Conservation (phyloP, 2,329 filamentous ascomycete genomes). For the Thermomyces lanuginosus region DNA sequence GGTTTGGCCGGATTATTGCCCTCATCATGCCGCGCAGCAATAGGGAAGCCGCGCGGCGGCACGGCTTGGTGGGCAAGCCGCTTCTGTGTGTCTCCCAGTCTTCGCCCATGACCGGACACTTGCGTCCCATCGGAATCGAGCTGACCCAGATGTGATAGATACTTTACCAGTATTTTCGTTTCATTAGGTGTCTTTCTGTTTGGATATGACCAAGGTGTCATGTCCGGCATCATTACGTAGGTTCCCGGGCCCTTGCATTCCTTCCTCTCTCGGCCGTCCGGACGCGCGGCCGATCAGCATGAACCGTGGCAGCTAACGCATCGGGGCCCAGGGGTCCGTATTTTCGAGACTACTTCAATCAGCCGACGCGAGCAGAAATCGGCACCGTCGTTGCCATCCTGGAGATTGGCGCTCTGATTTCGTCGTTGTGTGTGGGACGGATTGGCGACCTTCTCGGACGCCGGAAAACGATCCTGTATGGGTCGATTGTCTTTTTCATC, state of each 20-base stretch:
- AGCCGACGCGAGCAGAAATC: slow-evolving; percentile 72
- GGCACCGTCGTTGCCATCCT: slow-evolving; percentile 97
- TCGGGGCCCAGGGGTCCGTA: slow-evolving; percentile 49
- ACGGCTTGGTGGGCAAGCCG: slow-evolving; percentile 90
- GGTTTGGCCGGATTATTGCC: slow-evolving; percentile 55
- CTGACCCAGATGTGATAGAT: slow-evolving; percentile 36
- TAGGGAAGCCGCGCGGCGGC: slow-evolving; percentile 50
- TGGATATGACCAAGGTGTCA: slow-evolving; percentile 49
- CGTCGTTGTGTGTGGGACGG: slow-evolving; percentile 70
- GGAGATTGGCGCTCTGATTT: slow-evolving; percentile 81
- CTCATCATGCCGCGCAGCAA: slow-evolving; percentile 71
- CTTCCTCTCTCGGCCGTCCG: background rate
- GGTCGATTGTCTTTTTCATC: slow-evolving; percentile 69
- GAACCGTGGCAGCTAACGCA: slow-evolving; percentile 8
- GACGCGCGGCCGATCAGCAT: too few relatives aligned
- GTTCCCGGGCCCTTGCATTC: slow-evolving; percentile 12
- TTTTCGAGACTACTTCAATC: slow-evolving; percentile 83
- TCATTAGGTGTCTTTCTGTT: slow-evolving; percentile 49
- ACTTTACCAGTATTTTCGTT: slow-evolving; percentile 75
- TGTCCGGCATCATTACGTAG: slow-evolving; percentile 55
- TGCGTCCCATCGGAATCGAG: background rate
- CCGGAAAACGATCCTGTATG: slow-evolving; percentile 79
- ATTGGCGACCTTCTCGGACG: slow-evolving; percentile 86
- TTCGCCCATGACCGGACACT: slow-evolving; percentile 1
- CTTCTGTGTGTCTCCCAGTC: slow-evolving; percentile 51